Evolutionary conservation across 148 eudicot species (phyloP).

Genomic region (Silene conica): DNA sequence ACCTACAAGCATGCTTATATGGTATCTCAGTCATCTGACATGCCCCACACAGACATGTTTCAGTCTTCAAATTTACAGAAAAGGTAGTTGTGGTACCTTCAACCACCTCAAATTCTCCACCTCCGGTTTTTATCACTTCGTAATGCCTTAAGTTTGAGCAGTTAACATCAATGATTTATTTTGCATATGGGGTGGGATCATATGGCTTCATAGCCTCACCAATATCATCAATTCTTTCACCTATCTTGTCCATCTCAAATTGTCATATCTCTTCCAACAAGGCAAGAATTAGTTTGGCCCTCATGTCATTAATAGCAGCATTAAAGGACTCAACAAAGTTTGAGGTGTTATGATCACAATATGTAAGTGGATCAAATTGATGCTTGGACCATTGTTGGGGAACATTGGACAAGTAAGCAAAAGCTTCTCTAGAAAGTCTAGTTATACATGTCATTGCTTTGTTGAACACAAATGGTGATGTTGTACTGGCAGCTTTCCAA

Average conservation of each 20-base stretch:
- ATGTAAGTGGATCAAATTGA: neutral
- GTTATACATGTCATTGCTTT: neutral
- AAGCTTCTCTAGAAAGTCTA: neutral
- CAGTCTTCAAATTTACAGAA: neutral
- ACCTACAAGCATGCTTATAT: neutral
- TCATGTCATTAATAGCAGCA: neutral
- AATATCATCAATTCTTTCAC: neutral
- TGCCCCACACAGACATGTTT: neutral
- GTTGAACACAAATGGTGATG: neutral
- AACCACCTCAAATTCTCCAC: no score
- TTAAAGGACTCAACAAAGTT: slow-evolving; percentile 9
- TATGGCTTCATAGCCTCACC: neutral
- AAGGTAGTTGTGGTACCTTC: neutral
- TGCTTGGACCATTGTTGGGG: neutral
- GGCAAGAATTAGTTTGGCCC: neutral
- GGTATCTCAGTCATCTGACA: slow-evolving; percentile 2
- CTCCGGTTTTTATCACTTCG: no score
- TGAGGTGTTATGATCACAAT: slow-evolving; percentile 3
- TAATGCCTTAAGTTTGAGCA: no score
- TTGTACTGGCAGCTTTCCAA: neutral
- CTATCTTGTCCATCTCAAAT: neutral
- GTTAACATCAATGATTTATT: no score
- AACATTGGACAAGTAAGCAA: no score
- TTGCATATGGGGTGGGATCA: no score
- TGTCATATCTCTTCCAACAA: neutral